Evolutionary conservation across 441 rosid species (phyloP), one percentile per base, ranked within the genome.

Genomic region (Adansonia grandidieri): DNA sequence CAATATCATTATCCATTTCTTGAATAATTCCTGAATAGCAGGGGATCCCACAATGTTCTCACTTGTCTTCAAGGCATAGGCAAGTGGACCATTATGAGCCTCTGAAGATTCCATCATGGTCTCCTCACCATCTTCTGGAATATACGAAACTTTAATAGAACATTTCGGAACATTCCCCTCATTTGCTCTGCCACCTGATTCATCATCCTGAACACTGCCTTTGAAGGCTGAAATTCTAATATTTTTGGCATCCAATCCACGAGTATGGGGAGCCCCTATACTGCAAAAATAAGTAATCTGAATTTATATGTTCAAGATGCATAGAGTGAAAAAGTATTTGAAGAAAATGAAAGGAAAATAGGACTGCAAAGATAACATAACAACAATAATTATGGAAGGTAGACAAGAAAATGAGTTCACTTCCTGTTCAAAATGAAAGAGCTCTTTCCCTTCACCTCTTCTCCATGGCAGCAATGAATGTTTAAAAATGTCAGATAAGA

Each of bases 151-250:
- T 82, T 90, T 86, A 77, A 80, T 84, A 70, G 93, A 89, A 57
- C 81, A 90, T 67, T 85, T 88, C 42, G 89, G 67, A 81, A 81
- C 84, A 82, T 86, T 90, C 65, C 88, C 87, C 75, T 90, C 92
- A 82, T 82, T 83, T 53, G 83, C 82, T 61, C 90, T 85, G 72
- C 86, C 86, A 64, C 90, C 89, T 57, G 92, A 80, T 81, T 91
- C 96, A 67, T 87, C 89, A 83, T 86, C 89, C 80, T 83, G 89
- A 42, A 86, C 87, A 81, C 85, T 86, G 17, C 98, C 92, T 88
- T 94, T 92, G 70, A 94, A 96, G 47, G 97, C 89, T 56, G 91
- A 86, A 80, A 94, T 85, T 84, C 87, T 90, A 73, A 89, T 80
- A 76, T 87, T 77, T 82, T 86, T 92, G 74, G 84, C 86, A 82